Evolutionary conservation across 2,329 filamentous ascomycete species (phyloP).

Genomic region (Claviceps monticola): DNA sequence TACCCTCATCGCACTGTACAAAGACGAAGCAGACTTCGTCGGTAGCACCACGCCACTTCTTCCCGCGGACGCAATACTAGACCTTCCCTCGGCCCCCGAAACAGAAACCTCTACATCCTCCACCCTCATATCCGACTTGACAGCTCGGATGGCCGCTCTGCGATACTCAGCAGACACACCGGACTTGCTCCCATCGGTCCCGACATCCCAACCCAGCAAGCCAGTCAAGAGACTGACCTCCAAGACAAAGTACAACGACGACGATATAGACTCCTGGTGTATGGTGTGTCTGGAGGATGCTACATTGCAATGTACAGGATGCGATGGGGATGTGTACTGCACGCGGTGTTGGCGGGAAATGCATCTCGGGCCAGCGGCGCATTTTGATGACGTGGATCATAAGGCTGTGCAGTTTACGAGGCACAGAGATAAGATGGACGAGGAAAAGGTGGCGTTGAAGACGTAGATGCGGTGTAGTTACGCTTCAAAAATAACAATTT

Average conservation of each 20-base stretch:
- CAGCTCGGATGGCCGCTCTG: slow-evolving; percentile 38
- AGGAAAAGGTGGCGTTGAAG: slow-evolving; percentile 21
- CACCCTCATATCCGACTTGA: slow-evolving; percentile 26
- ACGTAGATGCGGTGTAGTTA: slow-evolving; percentile 9
- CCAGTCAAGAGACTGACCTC: slow-evolving; percentile 24
- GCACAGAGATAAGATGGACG: slow-evolving; percentile 19
- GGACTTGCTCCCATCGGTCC: slow-evolving; percentile 36
- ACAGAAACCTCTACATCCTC: slow-evolving; percentile 3
- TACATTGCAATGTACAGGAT: slow-evolving; percentile 57
- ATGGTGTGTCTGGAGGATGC: slow-evolving; percentile 72
- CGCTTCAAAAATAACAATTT: not conserved
- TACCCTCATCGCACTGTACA: slow-evolving; percentile 29
- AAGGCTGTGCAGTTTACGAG: slow-evolving; percentile 46
- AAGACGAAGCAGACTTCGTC: slow-evolving; percentile 30
- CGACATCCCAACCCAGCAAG: slow-evolving; percentile 32
- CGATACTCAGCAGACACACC: slow-evolving; percentile 18
- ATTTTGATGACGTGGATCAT: slow-evolving; percentile 57
- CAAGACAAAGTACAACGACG: slow-evolving; percentile 43
- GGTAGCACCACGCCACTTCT: slow-evolving; percentile 5
- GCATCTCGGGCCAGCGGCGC: slow-evolving; percentile 55
- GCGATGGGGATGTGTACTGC: slow-evolving; percentile 62
- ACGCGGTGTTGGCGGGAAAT: slow-evolving; percentile 68
- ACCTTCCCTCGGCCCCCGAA: not conserved
- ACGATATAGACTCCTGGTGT: slow-evolving; percentile 66
- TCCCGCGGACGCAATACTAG: not conserved